Evolutionary conservation across 164 flowering plant species (phyloP).

Genomic region (Vitis riparia): DNA sequence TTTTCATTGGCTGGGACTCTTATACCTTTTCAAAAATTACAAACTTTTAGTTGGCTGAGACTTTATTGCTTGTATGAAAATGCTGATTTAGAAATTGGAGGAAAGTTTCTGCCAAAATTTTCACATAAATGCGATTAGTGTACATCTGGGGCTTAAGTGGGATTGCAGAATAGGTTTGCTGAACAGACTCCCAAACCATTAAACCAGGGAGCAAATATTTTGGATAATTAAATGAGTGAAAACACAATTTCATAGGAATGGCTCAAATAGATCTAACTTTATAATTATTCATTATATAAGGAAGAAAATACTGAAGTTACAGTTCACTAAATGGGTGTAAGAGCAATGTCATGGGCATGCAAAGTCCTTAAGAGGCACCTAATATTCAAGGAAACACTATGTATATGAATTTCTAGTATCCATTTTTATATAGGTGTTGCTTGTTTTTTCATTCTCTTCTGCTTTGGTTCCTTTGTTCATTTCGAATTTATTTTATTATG

Average conservation of each 20-base stretch:
- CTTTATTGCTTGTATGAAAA: too few relatives aligned
- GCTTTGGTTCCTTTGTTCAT: neutral
- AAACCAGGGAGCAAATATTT: too few relatives aligned
- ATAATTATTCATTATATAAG: neutral
- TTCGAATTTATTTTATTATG: constrained; percentile 14
- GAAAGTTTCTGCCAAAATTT: neutral
- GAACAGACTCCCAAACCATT: neutral
- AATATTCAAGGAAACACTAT: neutral
- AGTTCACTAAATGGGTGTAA: too few relatives aligned
- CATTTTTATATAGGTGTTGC: neutral
- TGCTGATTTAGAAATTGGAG: neutral
- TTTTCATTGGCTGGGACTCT: too few relatives aligned
- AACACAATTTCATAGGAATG: too few relatives aligned
- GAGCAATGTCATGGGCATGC: neutral
- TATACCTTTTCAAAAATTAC: neutral
- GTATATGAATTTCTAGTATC: too few relatives aligned
- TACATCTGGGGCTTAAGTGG: neutral
- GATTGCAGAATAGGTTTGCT: neutral
- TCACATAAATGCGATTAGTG: too few relatives aligned
- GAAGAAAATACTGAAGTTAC: neutral
- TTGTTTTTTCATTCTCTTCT: neutral
- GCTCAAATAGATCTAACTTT: neutral
- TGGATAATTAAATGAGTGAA: too few relatives aligned
- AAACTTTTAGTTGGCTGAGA: neutral
- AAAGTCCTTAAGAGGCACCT: neutral